Conservation (phyloP, 495 filamentous ascomycete genomes). For the Xanthoparmelia taractica region DNA sequence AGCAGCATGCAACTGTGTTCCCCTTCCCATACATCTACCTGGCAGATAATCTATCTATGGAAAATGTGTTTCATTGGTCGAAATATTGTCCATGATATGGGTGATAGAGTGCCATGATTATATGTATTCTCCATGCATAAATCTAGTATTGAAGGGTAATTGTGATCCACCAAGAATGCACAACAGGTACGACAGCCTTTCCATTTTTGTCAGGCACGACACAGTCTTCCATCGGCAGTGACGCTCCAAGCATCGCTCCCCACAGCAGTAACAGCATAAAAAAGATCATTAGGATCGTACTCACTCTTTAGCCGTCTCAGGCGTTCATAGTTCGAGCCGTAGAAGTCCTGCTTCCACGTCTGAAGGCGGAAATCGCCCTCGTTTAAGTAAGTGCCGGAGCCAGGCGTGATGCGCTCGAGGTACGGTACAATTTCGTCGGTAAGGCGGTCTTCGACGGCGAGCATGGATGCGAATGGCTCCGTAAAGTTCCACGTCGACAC, state of each 20-base stretch:
- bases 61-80: too few species aligned
- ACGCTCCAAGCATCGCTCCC: constrained; percentile 46
- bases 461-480: background rate
- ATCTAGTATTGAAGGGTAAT: too few species aligned
- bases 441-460: constrained; percentile 3
- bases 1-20: too few species aligned
- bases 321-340: constrained; percentile 45
- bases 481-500: constrained; percentile 15
- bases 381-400: constrained; percentile 39
- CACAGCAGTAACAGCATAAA: constrained; percentile 49
- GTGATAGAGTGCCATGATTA: too few species aligned
- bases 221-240: background rate
- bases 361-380: constrained; percentile 54
- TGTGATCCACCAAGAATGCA: too few species aligned
- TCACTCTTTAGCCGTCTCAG: constrained; percentile 45
- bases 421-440: constrained; percentile 13
- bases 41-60: too few species aligned
- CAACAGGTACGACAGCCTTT: too few species aligned
- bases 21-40: too few species aligned
- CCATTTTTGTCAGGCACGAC: too few species aligned
- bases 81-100: too few species aligned
- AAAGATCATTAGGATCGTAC: constrained; percentile 47
- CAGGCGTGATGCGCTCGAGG: constrained; percentile 30
- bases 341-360: constrained; percentile 55
- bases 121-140: too few species aligned